Evolutionary conservation across 1,139 yeast genomes (phyloP), one percentile per base, ranked within the genome.

Genomic region (Blastobotrys petasosporus): DNA sequence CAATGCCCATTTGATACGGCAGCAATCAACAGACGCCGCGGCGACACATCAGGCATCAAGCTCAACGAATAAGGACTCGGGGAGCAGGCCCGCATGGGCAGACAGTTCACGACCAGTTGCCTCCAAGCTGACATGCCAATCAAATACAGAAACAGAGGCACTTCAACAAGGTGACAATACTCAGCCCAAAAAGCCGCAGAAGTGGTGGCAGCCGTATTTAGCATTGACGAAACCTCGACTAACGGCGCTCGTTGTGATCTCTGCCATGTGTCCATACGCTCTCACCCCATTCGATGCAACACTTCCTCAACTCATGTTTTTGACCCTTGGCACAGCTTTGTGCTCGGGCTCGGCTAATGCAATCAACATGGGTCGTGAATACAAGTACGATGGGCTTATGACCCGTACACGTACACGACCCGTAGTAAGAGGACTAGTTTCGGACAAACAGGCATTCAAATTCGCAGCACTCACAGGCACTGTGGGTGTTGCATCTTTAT

Each of bases 291-390:
- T 76, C 54, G 79, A 90, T 1, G 82, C 80, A 0, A 79, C 94
- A 1, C 65, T 92, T 1, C 70, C 79, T 9, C 82, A 86, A 55
- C 72, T 92, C 37, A 57, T 84, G 37, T 80, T 81, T 54, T 70
- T 92, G 33, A 85, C 97, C 0, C 63, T 76, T 0, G 99, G 99
- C 12, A 92, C 97, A 0, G 79, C 92, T 1, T 67, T 92, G 39
- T 78, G 94, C 55, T 87, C 97, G 0, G 94, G 95, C 8, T 80
- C 96, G 2, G 99, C 99, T 1, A 92, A 92, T 66, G 95, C 97
- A 2, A 87, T 92, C 44, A 92, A 92, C 62, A 92, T 90, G 95
- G 97, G 90, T 1, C 73, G 98, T 52, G 99, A 92, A 64, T 95
- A 97, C 6, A 84, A 79, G 28, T 92, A 79, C 61, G 99, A 92